Base-by-base conservation (phyloP, 306 rosid genomes). In the Cicer judaicum region DNA sequence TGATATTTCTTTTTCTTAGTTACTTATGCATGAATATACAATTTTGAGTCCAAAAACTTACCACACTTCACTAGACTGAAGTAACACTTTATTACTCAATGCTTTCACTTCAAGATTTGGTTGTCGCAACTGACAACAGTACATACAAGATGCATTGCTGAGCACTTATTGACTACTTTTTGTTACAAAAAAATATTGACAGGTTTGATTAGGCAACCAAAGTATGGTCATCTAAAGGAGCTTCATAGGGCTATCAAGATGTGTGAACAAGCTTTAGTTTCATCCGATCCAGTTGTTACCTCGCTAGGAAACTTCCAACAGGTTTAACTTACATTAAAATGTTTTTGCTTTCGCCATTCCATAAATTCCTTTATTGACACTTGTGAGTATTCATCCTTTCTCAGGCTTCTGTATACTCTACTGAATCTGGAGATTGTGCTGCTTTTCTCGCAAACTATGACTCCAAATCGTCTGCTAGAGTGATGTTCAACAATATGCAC, bases 401-500 rank as follows among this genome's bases (percentile, higher is more conserved):
- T 62, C 87, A 94, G 99, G 97, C 99, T 73, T 65, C 86, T 56
- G 88, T 90, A 46, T 92, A 90, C 89, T 76, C 98, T 12, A 85
- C 93, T 64, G 84, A 92, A 81, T 85, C 96, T 53, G 97, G 99
- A 80, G 84, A 79, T 43, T 95, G 99, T 79, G 88, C 98, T 8
- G 98, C 99, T 68, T 95, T 95, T 82, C 97, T 95, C 64, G 77
- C 99, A 18, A 95, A 95, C 79, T 91, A 78, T 40, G 95, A 95
- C 50, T 75, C 87, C 38, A 82, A 89, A 57, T 89, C 93, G 71
- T 72, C 97, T 68, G 93, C 80, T 21, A 90, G 91, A 85, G 98
- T 95, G 78, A 70, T 89, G 96, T 95, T 95, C 90, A 95, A 95
- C 81, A 95, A 95, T 82, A 84, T 92, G 99, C 99, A 95, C 87